A percentile compares a stretch with the other conserved stretches of the same genome.
phyloP scores from a whole-genome alignment of 176 grass and related monocot species.

The Microstegium vimineum region DNA sequence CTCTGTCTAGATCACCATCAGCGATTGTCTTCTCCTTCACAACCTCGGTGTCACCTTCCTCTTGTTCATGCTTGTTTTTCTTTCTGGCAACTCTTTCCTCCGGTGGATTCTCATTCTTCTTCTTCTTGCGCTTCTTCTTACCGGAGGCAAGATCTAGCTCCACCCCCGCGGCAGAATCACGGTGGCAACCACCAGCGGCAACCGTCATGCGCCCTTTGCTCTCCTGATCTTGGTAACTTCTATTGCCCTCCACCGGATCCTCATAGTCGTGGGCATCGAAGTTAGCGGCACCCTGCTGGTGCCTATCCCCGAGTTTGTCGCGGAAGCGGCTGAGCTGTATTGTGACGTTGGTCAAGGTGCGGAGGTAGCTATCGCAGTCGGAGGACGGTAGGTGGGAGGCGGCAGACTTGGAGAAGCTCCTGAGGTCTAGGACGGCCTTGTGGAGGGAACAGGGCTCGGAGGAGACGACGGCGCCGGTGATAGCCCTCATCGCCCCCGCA shows the following conservation, averaged over 20 bases:
- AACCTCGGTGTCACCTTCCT: background rate
- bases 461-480: conserved; percentile 35
- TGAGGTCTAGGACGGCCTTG: background rate
- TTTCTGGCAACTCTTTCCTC: background rate
- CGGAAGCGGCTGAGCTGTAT: background rate
- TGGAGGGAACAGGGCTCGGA: background rate
- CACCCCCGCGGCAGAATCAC: no score
- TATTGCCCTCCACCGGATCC: background rate
- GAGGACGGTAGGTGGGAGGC: conserved; percentile 6
- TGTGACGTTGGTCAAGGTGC: background rate
- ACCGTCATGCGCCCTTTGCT: background rate
- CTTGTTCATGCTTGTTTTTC: conserved; percentile 1
- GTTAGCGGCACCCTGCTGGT: background rate
- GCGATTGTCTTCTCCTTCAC: background rate
- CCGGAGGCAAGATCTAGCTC: background rate
- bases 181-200: no score
- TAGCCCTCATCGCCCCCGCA: conserved; percentile 35
- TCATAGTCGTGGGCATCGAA: background rate
- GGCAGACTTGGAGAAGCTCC: background rate
- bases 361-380: conserved; percentile 21
- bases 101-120: background rate
- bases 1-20: background rate
- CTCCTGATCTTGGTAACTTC: background rate
- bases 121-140: conserved; percentile 10
- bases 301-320: background rate